A percentile compares a stretch with the other conserved stretches of the same genome.
phyloP scores from a whole-genome alignment of 768 basidiomycete genomes.

The Candolleomyces aberdarensis region DNA sequence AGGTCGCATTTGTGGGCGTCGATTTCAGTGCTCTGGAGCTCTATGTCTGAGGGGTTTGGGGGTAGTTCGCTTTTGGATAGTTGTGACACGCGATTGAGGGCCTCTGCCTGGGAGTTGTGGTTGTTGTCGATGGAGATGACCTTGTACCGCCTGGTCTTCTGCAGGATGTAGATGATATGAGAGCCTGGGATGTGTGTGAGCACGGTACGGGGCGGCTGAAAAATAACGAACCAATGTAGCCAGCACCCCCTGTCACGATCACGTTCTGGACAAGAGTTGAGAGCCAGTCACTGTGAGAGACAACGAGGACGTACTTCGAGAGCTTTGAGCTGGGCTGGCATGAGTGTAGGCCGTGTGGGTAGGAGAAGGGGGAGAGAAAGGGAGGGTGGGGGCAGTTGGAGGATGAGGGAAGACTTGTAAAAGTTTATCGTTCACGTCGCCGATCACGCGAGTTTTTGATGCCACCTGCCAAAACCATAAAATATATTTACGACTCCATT shows the following conservation, averaged over 20 bases:
- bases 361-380: constrained; percentile 2
- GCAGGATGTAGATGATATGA: constrained; percentile 84
- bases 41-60: constrained; percentile 57
- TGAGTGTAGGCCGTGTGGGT: constrained; percentile 6
- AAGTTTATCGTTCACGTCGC: constrained; percentile 7
- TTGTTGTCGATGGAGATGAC: constrained; percentile 95
- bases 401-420: constrained; percentile 16
- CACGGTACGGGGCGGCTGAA: constrained; percentile 1
- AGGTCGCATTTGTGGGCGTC: constrained; percentile 73
- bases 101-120: constrained; percentile 82
- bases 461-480: constrained; percentile 14
- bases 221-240: constrained; percentile 72
- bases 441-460: constrained; percentile 19
- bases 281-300: constrained; percentile 15
- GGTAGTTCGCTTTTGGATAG: constrained; percentile 77
- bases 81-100: constrained; percentile 73
- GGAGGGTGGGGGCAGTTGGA: constrained; percentile 15
- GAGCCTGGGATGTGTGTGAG: constrained; percentile 57
- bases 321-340: constrained; percentile 20
- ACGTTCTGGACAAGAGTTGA: constrained; percentile 33
- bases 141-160: constrained; percentile 85
- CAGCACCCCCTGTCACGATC: constrained; percentile 67
- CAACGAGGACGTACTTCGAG: constrained; percentile 44
- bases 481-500: constrained; percentile 37
- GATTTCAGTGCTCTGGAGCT: constrained; percentile 70